Base-by-base conservation (phyloP, 2,329 filamentous ascomycete genomes). In the Aspergillus oerlinghausenensis region DNA sequence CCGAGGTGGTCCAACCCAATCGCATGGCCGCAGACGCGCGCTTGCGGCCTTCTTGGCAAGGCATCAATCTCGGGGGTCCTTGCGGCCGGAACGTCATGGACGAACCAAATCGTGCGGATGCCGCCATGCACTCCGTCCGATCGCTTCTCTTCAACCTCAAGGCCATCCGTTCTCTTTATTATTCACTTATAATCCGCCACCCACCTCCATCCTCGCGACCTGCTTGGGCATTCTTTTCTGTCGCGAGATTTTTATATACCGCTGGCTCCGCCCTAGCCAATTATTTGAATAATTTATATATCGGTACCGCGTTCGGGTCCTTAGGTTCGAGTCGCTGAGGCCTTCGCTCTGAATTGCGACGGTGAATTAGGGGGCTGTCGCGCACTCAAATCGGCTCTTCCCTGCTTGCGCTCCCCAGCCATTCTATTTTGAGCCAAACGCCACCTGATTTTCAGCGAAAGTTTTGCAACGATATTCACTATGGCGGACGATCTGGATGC, bases 401-500 rank as follows among this genome's bases (percentile, higher is more conserved):
- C 51, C 52, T 50, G 54, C 50, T 28, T 28, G 47, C 11, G 17
- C 47, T 25, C 23, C 4, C 28, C 26, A 23, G 35, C 23, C 21
- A 5, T 38, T 23, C 29, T 35, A 9, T n/a, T 40, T 52, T 48
- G 21, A 48, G 43, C 51, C 49, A 51, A 35, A 55, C 25, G 49
- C 21, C 49, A 56, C 54, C 54, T 58, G 50, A 58, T 49, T 58
- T 50, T 57, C 55, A 58, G 55, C 49, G 54, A 51, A 35, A 50
- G 23, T 25, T 23, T 43, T 38, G 43, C 45, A 32, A 32, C 55
- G 57, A 35, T 29, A 65, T 65, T 68, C 62, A 82, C 63, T 68
- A 96, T 96, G 92, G 88, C 90, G 55, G 90, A 73, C 57, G 72
- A 93, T 70, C 84, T 97, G 64, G 93, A 97, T 72, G 92, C 93